phyloP scores from a whole-genome alignment of 495 filamentous ascomycete genomes.

The Evansstolkia leycettana region DNA sequence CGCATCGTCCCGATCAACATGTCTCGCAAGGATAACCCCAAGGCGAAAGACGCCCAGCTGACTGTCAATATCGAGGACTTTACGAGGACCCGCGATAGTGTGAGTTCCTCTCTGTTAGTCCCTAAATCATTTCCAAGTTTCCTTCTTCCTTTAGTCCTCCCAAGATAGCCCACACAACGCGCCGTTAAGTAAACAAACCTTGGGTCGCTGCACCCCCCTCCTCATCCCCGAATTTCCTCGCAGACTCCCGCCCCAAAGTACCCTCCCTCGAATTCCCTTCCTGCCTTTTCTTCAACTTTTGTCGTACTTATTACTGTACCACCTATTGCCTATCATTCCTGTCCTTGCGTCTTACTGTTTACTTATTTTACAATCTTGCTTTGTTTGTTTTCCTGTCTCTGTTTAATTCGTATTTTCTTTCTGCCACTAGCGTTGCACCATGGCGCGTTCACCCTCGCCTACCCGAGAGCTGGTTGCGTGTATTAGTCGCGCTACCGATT shows the following conservation, averaged over 20 bases:
- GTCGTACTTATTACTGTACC: not conserved
- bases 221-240: not conserved
- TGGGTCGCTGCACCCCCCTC: not conserved
- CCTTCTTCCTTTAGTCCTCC: not conserved
- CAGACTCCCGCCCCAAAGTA: not conserved
- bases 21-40: conserved; percentile 20
- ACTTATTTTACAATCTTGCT: conserved; percentile 12
- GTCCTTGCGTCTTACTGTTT: not conserved
- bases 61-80: conserved; percentile 49
- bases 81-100: conserved; percentile 49
- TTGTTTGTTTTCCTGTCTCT: not conserved
- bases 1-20: conserved; percentile 6
- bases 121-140: not conserved
- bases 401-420: not conserved
- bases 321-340: not conserved
- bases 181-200: not conserved
- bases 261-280: not conserved
- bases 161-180: not conserved
- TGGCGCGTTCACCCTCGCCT: conserved; percentile 5
- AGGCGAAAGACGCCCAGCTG: conserved; percentile 21
- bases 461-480: conserved; percentile 3
- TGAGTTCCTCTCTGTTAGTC: conserved; percentile 29
- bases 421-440: conserved; percentile 3
- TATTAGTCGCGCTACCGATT: conserved; percentile 3
- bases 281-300: not conserved